Conservation (phyloP, 2,329 filamentous ascomycete genomes). For the Aspergillus arachidicola region DNA sequence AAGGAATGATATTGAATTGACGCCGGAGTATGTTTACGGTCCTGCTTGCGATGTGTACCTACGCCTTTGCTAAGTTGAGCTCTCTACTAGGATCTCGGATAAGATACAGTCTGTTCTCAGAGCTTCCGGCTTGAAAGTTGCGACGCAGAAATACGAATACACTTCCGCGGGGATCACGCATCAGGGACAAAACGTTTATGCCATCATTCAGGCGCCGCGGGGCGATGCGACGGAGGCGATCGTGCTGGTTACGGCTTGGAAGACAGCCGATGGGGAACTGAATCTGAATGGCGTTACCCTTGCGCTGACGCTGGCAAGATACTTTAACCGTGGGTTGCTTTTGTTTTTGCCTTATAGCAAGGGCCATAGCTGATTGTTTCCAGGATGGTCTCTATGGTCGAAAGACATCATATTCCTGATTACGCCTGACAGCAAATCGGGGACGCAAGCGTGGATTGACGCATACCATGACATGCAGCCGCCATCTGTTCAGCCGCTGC, state of each 20-base stretch:
- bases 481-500: constrained; percentile 69
- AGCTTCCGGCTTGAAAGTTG: constrained; percentile 81
- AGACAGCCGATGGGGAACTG: constrained; percentile 73
- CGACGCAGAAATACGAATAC: constrained; percentile 86
- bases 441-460: constrained; percentile 95
- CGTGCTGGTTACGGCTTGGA: constrained; percentile 87
- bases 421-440: constrained; percentile 83
- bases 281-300: constrained; percentile 89
- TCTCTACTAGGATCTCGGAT: constrained; percentile 57
- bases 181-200: constrained; percentile 87
- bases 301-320: constrained; percentile 82
- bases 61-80: constrained; percentile 16
- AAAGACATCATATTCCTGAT: constrained; percentile 96
- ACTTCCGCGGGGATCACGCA: constrained; percentile 72
- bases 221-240: constrained; percentile 97
- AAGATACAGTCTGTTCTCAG: constrained; percentile 75
- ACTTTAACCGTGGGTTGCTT: constrained; percentile 74
- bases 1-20: constrained; percentile 25
- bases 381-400: constrained; percentile 94
- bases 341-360: neutral
- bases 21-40: constrained; percentile 29
- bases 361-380: constrained; percentile 18
- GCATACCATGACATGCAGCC: constrained; percentile 92
- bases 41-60: neutral
- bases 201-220: constrained; percentile 86